Base-by-base conservation (phyloP, 1,284 basidiomycete genomes). In the Phylloboletellus chloephorus region DNA sequence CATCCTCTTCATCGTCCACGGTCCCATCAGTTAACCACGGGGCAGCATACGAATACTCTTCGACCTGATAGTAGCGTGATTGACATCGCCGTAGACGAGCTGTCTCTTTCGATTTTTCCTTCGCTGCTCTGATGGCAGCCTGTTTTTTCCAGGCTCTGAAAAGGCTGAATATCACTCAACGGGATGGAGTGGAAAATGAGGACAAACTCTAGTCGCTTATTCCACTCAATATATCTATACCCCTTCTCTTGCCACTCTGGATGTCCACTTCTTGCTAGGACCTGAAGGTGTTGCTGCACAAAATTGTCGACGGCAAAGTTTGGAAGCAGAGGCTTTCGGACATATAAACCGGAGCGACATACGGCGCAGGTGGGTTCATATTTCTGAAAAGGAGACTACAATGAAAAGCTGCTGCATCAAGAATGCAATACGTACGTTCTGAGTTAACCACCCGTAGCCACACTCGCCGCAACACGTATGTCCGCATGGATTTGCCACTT, bases 401-500 rank as follows among this genome's bases (percentile, higher is more conserved):
- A 42, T 37, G 33, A 39, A 35, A 32, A 25, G 16, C 5, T 12
- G 26, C 20, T n/a, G 25, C 8, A 8, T 11, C 25, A 21, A 17
- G 13, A 15, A 25, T 19, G 20, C 1, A 15, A 31, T 10, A 28
- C 58, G 7, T 41, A 75, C 76, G 34, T 69, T 69, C 46, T 64
- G 64, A 25, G 52, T 48, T 38, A 69, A 57, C 76, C 76, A 79
- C 43, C 61, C 53, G 59, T 68, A 67, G 10, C 67, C 71, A 49
- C 76, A 79, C 35, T 69, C 66, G 9, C 73, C 76, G 41, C 76
- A 79, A 41, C 70, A 67, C 21, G 68, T 73, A 52, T 79, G 76
- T 15, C 76, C 76, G 48, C 76, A 79, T 5, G 76, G 76, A 52
- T 73, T 78, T 16, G 68, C 63, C 25, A 72, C 43, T 52, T 78